Evolutionary conservation across 2,329 filamentous ascomycete species (phyloP).

Genomic region (Cladorrhinum sp.): DNA sequence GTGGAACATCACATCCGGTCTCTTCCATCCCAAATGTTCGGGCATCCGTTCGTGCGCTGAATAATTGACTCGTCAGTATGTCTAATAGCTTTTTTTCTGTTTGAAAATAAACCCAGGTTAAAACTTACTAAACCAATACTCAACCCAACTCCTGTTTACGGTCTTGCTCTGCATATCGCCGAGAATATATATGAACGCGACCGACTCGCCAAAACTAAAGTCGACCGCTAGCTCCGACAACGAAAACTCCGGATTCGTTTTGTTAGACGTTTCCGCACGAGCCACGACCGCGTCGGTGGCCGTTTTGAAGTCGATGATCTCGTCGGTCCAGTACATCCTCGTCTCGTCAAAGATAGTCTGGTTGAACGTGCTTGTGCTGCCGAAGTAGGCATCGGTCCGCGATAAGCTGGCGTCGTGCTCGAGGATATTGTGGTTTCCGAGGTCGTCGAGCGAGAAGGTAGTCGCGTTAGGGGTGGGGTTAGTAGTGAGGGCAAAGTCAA

Average conservation of each 20-base stretch:
- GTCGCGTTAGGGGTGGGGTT: slow-evolving; percentile 45
- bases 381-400: slow-evolving; percentile 35
- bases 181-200: slow-evolving; percentile 49
- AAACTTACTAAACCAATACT: slow-evolving; percentile 45
- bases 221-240: slow-evolving; percentile 41
- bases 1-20: background rate
- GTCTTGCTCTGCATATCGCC: slow-evolving; percentile 41
- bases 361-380: slow-evolving; percentile 52
- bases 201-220: slow-evolving; percentile 50
- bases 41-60: background rate
- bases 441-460: slow-evolving; percentile 40
- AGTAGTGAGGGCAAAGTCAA: slow-evolving; percentile 39
- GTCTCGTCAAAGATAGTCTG: slow-evolving; percentile 47
- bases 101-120: too few relatives aligned
- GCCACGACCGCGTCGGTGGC: slow-evolving; percentile 46
- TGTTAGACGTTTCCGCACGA: slow-evolving; percentile 42
- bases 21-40: background rate
- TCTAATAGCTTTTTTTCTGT: background rate
- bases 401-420: slow-evolving; percentile 39
- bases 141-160: slow-evolving; percentile 39
- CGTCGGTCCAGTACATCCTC: slow-evolving; percentile 43
- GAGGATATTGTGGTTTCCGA: slow-evolving; percentile 46
- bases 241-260: slow-evolving; percentile 47
- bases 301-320: slow-evolving; percentile 39
- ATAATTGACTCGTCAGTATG: background rate